Conservation (phyloP, 192 early-diverging fungal genomes). For the Entomortierella lignicola region DNA sequence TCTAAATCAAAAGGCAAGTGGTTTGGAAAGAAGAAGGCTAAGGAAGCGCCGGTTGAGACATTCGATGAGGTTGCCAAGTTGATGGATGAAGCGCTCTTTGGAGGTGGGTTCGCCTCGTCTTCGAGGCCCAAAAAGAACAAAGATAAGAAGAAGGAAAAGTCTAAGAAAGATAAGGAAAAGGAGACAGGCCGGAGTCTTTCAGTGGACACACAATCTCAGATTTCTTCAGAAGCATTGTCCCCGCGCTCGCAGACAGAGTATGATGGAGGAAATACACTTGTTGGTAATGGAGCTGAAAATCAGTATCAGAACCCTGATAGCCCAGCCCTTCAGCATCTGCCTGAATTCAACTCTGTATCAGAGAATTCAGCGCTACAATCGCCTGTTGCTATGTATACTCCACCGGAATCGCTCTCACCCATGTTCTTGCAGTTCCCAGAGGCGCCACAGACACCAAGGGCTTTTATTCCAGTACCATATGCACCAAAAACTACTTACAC, state of each 20-base stretch:
- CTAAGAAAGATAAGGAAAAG: constrained; percentile 15
- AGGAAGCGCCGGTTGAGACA: constrained; percentile 6
- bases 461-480: constrained; percentile 18
- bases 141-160: not conserved
- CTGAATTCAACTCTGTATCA: not conserved
- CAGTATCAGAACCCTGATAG: not conserved
- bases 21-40: constrained; percentile 39
- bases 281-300: not conserved
- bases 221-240: not conserved
- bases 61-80: constrained; percentile 38
- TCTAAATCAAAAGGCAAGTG: constrained; percentile 18
- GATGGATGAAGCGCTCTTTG: constrained; percentile 49
- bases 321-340: not conserved
- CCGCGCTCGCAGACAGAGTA: constrained; percentile 22
- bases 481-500: constrained; percentile 28
- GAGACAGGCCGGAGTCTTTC: not conserved
- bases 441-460: not conserved
- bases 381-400: too few species aligned
- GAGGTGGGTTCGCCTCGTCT: constrained; percentile 4
- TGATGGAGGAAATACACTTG: not conserved
- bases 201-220: not conserved
- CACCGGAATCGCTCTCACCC: too few species aligned
- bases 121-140: constrained; percentile 27
- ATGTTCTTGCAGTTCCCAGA: not conserved
- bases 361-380: too few species aligned